phyloP scores from a whole-genome alignment of 345 rosid species.

The Draba incana region DNA sequence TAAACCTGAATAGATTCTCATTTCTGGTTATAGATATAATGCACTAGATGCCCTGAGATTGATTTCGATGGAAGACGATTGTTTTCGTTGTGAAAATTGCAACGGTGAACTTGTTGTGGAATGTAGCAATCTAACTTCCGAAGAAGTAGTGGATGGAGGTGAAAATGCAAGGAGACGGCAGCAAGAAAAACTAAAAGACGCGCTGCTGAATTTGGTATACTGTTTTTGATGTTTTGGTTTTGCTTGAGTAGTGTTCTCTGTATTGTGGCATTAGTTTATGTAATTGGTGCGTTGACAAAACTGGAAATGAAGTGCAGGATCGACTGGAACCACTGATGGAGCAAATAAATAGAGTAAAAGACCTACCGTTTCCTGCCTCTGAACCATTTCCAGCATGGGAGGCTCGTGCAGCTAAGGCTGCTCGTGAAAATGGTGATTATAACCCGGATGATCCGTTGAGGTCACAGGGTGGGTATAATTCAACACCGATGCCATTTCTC shows the following conservation, averaged over 20 bases:
- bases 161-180: conserved; percentile 84
- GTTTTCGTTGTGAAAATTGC: conserved; percentile 88
- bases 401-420: conserved; percentile 77
- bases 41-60: conserved; percentile 84
- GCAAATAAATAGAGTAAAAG: conserved; percentile 81
- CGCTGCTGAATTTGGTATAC: conserved; percentile 70
- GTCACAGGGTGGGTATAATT: conserved; percentile 75
- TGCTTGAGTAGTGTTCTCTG: background rate
- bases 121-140: conserved; percentile 78
- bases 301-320: conserved; percentile 55
- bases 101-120: conserved; percentile 90
- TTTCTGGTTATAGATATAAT: conserved; percentile 59
- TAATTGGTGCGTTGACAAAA: conserved; percentile 18
- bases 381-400: conserved; percentile 87
- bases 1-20: conserved; percentile 22
- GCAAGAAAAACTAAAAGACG: conserved; percentile 72
- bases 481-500: conserved; percentile 86
- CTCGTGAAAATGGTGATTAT: conserved; percentile 65
- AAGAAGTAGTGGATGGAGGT: conserved; percentile 90
- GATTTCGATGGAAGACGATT: conserved; percentile 67
- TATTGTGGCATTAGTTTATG: background rate
- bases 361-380: conserved; percentile 75
- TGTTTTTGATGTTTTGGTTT: background rate
- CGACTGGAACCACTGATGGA: conserved; percentile 75
- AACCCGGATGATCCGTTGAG: conserved; percentile 73